These are phyloP conservation scores for Eimeria falciformis DNA, from an alignment of 169 alveolate genomes.

Conservation along the genomic window DNA sequence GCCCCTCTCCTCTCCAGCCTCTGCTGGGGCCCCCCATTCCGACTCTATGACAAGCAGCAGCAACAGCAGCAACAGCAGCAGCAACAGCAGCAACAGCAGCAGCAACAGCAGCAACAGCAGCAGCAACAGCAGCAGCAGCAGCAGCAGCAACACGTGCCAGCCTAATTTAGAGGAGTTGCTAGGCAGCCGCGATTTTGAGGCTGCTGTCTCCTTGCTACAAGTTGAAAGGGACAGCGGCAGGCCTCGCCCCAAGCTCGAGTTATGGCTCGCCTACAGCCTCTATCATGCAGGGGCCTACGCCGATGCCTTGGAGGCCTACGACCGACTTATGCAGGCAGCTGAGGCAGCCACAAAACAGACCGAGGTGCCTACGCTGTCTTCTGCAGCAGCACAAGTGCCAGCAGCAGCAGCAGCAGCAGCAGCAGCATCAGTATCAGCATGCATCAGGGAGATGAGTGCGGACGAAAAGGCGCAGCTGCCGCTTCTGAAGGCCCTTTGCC, in stretches of 20 bases:
- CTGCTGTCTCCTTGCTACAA: constrained; percentile 17
- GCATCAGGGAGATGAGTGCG: background rate
- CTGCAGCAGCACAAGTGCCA: background rate
- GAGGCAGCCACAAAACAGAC: background rate
- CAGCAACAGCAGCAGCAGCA: background rate
- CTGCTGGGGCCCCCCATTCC: too few species aligned
- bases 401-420: too few species aligned
- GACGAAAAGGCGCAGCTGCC: constrained; percentile 18
- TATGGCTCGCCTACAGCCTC: constrained; percentile 15
- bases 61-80: background rate
- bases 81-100: background rate
- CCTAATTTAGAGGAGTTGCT: background rate
- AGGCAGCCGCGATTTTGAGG: background rate
- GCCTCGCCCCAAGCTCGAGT: background rate
- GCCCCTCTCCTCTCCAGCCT: too few species aligned
- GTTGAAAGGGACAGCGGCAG: background rate
- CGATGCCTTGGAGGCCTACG: constrained; percentile 5
- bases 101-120: background rate
- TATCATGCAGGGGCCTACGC: background rate
- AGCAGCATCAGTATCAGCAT: background rate
- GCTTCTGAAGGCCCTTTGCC: background rate
- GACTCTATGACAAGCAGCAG: background rate
- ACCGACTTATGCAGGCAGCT: background rate
- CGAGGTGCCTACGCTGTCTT: background rate
- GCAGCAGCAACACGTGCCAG: background rate